Evolutionary conservation across 1,139 yeast species (phyloP), one percentile per base, ranked within the genome.

Genomic region (Blastobotrys petasosporus): DNA sequence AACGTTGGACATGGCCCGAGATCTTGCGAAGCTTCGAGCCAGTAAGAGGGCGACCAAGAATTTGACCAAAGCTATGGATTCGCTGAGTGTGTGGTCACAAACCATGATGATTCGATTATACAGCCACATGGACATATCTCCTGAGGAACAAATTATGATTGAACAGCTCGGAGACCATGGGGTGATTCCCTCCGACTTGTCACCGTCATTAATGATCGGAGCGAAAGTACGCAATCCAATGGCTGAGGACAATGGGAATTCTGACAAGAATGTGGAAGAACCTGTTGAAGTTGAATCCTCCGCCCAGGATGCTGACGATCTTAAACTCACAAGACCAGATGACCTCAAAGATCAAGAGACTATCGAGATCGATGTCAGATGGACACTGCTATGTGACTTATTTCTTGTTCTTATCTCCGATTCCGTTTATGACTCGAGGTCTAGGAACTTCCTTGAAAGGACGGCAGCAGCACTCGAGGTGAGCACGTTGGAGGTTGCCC

Each of bases 381-480:
- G 98, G 98, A 90, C 96, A 0, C 75, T 92, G 7, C 70, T 92
- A 1, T 94, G 98, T 65, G 98, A 94, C 63, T 67, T 94, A 45
- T 88, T 92, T 59, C 68, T 94, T 38, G 74, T 87, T 3, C 70
- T 92, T 2, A 68, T 92, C 16, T 80, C 90, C 44, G 95, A 90
- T 53, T 90, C 96, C 0, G 77, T 80, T 45, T 94, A 88, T 62
- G 99, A 94, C 63, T 70, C 97, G 10, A 74, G 98, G 38, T 88
- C 97, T 3, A 73, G 97, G 50, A 75, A 94, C 0, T 67, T 92
- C 16, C 67, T 94, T 10, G 68, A 84, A 41, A 66, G 69, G 29
- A 88, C 90, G 59, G 92, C 92, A 0, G 60, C 70, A 1, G 69
- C 74, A 6, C 66, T 94, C 32, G 78, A 77, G 1, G 75, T 90